Percentiles rank a stretch among this genome's conserved stretches.
These are phyloP conservation scores for Coemansia sp. DNA, from an alignment of 192 early-diverging fungal genomes.

Conservation along the genomic window DNA sequence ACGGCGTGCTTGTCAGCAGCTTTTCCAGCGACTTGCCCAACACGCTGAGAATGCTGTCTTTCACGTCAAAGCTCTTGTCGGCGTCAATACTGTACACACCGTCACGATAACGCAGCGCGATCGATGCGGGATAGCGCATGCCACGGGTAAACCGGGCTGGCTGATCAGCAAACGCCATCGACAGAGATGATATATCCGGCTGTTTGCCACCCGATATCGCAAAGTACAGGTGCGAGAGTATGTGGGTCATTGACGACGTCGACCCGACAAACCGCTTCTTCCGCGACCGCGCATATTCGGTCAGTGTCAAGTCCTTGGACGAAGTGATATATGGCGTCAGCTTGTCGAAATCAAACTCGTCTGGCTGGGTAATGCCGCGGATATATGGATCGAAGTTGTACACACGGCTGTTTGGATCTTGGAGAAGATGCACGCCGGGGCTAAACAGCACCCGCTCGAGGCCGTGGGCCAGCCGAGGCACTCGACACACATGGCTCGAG, in stretches of 20 bases:
- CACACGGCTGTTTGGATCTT: slow-evolving; percentile 68
- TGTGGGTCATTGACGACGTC: slow-evolving; percentile 81
- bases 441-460: slow-evolving; percentile 55
- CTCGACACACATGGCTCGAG: slow-evolving; percentile 28
- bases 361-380: slow-evolving; percentile 69
- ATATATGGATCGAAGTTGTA: slow-evolving; percentile 83
- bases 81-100: slow-evolving; percentile 81
- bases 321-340: slow-evolving; percentile 77
- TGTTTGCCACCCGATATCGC: slow-evolving; percentile 60
- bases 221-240: slow-evolving; percentile 75
- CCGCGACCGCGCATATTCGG: slow-evolving; percentile 49
- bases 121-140: slow-evolving; percentile 64
- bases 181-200: slow-evolving; percentile 59
- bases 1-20: slow-evolving; percentile 65
- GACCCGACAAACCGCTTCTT: slow-evolving; percentile 69
- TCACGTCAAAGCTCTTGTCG: slow-evolving; percentile 70
- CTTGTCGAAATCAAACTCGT: slow-evolving; percentile 77
- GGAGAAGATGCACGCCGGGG: slow-evolving; percentile 75
- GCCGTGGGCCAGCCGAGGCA: slow-evolving; percentile 46
- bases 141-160: slow-evolving; percentile 61
- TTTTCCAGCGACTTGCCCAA: slow-evolving; percentile 87
- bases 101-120: slow-evolving; percentile 62
- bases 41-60: slow-evolving; percentile 67
- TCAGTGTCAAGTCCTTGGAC: slow-evolving; percentile 62
- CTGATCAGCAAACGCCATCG: slow-evolving; percentile 59